These are phyloP conservation scores for Populus deltoides DNA, from an alignment of 345 rosid species.

Conservation along the genomic window DNA sequence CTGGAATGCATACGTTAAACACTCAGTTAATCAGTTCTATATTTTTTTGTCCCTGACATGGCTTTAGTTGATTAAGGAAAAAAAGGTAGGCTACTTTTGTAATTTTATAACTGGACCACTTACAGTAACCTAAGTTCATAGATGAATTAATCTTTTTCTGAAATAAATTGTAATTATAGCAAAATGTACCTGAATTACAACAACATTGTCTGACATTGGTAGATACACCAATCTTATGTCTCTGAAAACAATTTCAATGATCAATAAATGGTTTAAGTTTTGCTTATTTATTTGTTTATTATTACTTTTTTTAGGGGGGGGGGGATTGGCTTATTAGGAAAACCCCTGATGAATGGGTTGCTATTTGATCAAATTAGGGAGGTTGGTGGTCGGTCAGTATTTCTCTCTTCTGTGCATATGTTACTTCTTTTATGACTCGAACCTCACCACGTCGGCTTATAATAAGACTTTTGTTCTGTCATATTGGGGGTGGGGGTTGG, in stretches of 20 bases:
- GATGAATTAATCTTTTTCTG: background rate
- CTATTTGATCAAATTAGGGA: background rate
- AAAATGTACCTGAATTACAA: background rate
- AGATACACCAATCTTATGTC: background rate
- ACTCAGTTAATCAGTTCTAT: background rate
- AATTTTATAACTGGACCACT: background rate
- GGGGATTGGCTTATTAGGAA: background rate
- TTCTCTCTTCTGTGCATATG: background rate
- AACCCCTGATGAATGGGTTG: background rate
- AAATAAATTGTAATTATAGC: background rate
- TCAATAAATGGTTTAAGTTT: background rate
- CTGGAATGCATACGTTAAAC: background rate
- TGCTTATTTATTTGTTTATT: background rate
- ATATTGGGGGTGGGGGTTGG: background rate
- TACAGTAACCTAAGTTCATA: background rate
- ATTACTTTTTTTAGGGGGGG: background rate
- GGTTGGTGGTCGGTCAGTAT: background rate
- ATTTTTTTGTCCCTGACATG: background rate
- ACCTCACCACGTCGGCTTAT: background rate
- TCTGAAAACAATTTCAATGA: background rate
- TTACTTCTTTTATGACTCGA: background rate
- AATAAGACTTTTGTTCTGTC: background rate
- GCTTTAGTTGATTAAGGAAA: background rate
- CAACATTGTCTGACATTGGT: background rate
- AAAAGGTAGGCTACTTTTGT: background rate